Evolutionary conservation across 352 stramenopile genomes (phyloP).

Genomic region (Blastocystis sp.): DNA sequence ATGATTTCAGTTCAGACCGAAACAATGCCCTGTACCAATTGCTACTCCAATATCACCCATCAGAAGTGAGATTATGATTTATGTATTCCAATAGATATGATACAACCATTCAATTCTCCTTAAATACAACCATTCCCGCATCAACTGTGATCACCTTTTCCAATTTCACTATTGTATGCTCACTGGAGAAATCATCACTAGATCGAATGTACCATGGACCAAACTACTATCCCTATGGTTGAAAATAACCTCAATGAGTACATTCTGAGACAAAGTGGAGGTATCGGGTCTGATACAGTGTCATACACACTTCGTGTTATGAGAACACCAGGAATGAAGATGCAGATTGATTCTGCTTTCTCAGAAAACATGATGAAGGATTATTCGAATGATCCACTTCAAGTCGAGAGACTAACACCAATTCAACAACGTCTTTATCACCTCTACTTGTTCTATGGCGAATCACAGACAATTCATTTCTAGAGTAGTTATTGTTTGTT

Average conservation of each 20-base stretch:
- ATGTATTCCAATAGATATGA: not conserved
- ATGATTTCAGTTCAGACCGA: too few species aligned
- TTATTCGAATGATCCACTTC: not conserved
- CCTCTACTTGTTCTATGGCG: not conserved
- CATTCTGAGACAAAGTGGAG: not conserved
- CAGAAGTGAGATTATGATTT: not conserved
- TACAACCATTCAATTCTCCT: not conserved
- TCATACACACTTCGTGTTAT: not conserved
- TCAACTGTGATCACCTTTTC: slow-evolving; percentile 1
- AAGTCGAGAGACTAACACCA: not conserved
- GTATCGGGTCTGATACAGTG: not conserved
- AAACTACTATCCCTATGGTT: not conserved
- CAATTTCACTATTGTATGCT: not conserved
- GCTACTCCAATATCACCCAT: too few species aligned
- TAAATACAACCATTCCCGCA: not conserved
- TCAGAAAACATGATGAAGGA: not conserved
- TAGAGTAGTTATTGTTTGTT: not conserved
- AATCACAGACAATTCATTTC: not conserved
- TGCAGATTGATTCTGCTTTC: not conserved
- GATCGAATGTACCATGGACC: not conserved
- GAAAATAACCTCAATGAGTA: not conserved
- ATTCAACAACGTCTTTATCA: not conserved
- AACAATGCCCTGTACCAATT: too few species aligned
- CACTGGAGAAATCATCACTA: not conserved
- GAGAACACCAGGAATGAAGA: not conserved